Conservation (phyloP, 352 stramenopile genomes). For the Achlya hypogyna region DNA sequence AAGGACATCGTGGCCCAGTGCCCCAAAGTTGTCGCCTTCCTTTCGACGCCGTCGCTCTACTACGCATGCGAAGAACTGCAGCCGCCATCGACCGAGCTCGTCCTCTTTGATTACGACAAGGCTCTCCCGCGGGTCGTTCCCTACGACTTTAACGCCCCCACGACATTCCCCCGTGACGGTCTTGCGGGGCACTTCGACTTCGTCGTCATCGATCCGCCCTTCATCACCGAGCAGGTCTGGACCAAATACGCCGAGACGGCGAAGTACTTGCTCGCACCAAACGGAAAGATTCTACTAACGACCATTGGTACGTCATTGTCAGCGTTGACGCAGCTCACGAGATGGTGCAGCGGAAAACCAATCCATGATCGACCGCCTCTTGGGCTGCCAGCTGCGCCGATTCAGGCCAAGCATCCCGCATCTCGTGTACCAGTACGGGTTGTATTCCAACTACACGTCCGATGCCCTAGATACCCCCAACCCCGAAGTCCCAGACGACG, state of each 20-base stretch:
- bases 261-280: conserved; percentile 46
- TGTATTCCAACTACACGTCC: conserved; percentile 89
- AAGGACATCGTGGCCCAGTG: conserved; percentile 55
- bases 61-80: conserved; percentile 42
- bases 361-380: conserved; percentile 71
- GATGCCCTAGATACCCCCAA: conserved; percentile 46
- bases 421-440: conserved; percentile 92
- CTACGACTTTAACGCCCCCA: conserved; percentile 87
- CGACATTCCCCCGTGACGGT: conserved; percentile 37
- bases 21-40: conserved; percentile 61
- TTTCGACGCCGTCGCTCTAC: conserved; percentile 92
- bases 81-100: background rate
- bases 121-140: conserved; percentile 47
- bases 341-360: conserved; percentile 74
- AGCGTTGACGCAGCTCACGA: background rate
- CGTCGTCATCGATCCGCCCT: conserved; percentile 90
- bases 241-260: conserved; percentile 71
- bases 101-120: conserved; percentile 26
- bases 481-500: conserved; percentile 54
- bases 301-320: conserved; percentile 64
- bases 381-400: conserved; percentile 44
- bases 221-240: conserved; percentile 92
- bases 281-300: conserved; percentile 76
- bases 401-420: conserved; percentile 91
- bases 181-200: conserved; percentile 78